Evolutionary conservation across 768 basidiomycete genomes (phyloP), one percentile per base, ranked within the genome.

Genomic region (Hericium erinaceus): DNA sequence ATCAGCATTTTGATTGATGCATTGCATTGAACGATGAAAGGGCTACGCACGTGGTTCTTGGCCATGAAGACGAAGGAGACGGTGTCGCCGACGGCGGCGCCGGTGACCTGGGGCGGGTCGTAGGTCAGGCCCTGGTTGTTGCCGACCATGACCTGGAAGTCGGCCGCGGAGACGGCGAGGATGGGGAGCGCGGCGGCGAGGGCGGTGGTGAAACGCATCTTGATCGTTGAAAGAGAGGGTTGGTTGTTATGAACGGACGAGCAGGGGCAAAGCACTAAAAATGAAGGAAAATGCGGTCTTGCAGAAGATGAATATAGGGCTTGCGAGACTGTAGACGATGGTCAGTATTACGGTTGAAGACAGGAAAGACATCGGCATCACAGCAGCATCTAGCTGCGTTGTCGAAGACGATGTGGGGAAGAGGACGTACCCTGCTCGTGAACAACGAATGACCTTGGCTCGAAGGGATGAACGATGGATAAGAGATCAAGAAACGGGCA

Each of bases 401-500:
- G 6, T 26, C 7, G 16, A 28, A 0, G 5, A 39, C 2, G 13
- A 16, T 22, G 20, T 4, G 54, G 28, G 15, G 7, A 18, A 10
- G 16, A 48, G 11, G 55, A 70, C 75, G 60, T 38, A 78, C 78
- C 69, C 77, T 74, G 77, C 78, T 80, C 78, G 73, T 64, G 65
- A 70, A 68, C 64, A 55, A 56, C 63, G 66, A 69, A 72, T 33
- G 66, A 68, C 64, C 65, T 69, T 69, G 68, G 61, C 63, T 59
- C 62, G 61, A 60, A 65, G 66, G 54, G 64, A 55, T 39, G 62
- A 58, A 60, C 52, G 61, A 55, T 44, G 51, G 46, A 55, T 16
- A n/a, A 63, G 64, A 60, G 58, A 61, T 15, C 4, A 4, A 22
- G 22, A 15, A 39, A 33, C 9, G 54, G 57, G 46, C 55, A 13